Percentiles rank a stretch among this genome's conserved stretches.
phyloP scores from a whole-genome alignment of 2,329 filamentous ascomycete genomes.

The Domatiomyces globalis region DNA sequence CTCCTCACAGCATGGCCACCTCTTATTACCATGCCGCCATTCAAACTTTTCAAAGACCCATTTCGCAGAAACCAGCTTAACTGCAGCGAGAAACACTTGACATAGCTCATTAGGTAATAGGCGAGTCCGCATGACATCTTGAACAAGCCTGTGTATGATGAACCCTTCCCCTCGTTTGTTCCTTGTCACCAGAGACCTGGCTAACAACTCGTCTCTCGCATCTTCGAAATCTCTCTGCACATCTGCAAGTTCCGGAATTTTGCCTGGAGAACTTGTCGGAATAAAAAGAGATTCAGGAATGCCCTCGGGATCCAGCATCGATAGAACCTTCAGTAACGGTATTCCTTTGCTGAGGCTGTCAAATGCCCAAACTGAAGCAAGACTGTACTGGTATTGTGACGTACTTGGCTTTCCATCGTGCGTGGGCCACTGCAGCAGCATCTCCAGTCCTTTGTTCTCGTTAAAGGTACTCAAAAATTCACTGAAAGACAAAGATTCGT shows the following conservation, averaged over 20 bases:
- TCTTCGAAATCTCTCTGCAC: too few relatives aligned
- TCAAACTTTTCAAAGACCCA: conserved; percentile 2
- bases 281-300: conserved; percentile 2
- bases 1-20: conserved; percentile 1
- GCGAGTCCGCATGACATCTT: conserved; percentile 1
- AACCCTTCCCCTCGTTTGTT: too few relatives aligned
- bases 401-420: background rate
- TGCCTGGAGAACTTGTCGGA: too few relatives aligned
- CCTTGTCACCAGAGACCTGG: too few relatives aligned
- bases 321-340: conserved; percentile 1
- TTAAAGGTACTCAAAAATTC: conserved; percentile 1
- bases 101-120: background rate
- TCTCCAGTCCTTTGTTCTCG: too few relatives aligned
- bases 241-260: too few relatives aligned
- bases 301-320: conserved; percentile 2
- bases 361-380: conserved; percentile 3
- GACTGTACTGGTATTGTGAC: background rate
- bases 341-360: background rate
- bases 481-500: conserved; percentile 1
- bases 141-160: conserved; percentile 4
- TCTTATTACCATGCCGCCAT: background rate
- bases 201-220: too few relatives aligned
- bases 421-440: background rate
- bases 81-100: background rate
- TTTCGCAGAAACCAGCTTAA: background rate